Base-by-base conservation (phyloP, 768 basidiomycete species). In the Mycena chlorophos region DNA sequence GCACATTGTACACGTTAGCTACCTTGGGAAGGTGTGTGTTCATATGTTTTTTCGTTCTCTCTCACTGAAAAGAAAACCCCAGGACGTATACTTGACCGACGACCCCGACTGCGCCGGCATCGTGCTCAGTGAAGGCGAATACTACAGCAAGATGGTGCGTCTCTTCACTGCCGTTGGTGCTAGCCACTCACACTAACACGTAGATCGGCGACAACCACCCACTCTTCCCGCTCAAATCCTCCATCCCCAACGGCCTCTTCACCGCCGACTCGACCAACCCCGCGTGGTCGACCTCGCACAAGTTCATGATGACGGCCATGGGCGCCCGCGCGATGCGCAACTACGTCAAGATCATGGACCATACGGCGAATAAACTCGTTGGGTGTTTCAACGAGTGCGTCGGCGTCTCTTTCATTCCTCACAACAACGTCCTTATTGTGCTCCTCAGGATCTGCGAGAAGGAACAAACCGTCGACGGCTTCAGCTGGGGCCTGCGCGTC, bases 241-340 rank as follows among this genome's bases (percentile, higher is more conserved):
- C 16, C 14, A 2, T 60, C 30, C 58, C 51, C 1, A 60, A 60
- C 42, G 58, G 58, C 14, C 47, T 60, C 3, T 60, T 60, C 58
- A 60, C 58, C 26, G 39, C 58, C 2, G 58, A 60, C 51, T 52
- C 58, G 26, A 50, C 16, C 28, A 53, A 56, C 47, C 58, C 58
- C 2, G 14, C 31, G 1, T 60, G 58, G 54, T 56, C 54, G 12
- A 60, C 51, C 3, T 48, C 51, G 25, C 58, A 60, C 43, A 56
- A 56, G n/a, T 60, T 60, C 40, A 60, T 60, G 59, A 60, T 60
- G 59, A 56, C 55, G 14, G 59, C 59, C 4, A 60, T 60, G 59
- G 59, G 59, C 16, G 55, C 55, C 1, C 49, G 42, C 27, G 59
- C 59, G 1, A 60, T 60, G 55, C 55, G 59, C 17, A 56, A 56